Percentiles rank a stretch among this genome's conserved stretches.
Conservation (phyloP, 441 rosid species). For the Theobroma grandiflorum region DNA sequence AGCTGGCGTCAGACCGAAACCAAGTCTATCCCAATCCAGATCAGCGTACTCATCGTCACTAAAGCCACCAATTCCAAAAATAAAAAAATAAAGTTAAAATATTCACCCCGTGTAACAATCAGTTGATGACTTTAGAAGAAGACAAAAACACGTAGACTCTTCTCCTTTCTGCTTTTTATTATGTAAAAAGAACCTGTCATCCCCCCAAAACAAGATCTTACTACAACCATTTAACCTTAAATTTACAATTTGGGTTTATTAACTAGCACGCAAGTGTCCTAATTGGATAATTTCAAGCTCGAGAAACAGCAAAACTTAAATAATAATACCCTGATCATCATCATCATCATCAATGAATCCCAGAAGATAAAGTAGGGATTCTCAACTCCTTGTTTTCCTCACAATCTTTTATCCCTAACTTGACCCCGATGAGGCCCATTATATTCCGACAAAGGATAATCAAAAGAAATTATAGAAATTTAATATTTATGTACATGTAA, state of each 20-base stretch:
- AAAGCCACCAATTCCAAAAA: slow-evolving; percentile 14
- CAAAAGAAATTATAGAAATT: not conserved
- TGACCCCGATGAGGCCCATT: not conserved
- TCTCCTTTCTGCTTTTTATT: no score
- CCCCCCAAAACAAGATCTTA: no score
- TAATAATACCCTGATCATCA: no score
- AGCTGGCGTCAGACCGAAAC: slow-evolving; percentile 68
- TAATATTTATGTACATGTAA: not conserved
- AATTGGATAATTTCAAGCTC: no score
- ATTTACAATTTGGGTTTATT: no score
- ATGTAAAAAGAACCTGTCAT: no score
- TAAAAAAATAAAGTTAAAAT: not conserved
- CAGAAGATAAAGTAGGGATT: not conserved
- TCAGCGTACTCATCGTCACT: slow-evolving; percentile 70
- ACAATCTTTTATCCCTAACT: not conserved
- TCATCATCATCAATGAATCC: no score
- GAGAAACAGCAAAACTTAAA: no score
- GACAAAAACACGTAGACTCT: not conserved
- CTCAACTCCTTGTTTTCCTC: not conserved
- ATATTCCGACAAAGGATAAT: not conserved
- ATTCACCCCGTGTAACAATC: not conserved
- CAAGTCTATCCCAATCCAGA: slow-evolving; percentile 91
- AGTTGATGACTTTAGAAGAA: not conserved
- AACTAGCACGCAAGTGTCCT: no score
- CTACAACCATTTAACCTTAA: no score